These are phyloP conservation scores for Mycena indigotica DNA, from an alignment of 768 basidiomycete genomes.

Conservation along the genomic window DNA sequence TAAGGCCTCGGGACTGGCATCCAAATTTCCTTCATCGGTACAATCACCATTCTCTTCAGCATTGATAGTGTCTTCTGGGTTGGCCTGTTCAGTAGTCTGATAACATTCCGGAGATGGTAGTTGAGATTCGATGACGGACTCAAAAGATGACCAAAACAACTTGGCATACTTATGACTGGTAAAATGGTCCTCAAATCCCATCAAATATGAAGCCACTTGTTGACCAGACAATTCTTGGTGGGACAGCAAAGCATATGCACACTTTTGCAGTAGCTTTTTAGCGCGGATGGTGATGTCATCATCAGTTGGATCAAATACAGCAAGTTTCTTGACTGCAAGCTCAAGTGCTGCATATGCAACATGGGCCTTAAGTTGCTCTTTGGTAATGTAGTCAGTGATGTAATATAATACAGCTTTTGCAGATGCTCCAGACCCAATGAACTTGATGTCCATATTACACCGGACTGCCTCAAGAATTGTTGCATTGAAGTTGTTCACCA, in stretches of 20 bases:
- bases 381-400: constrained; percentile 41
- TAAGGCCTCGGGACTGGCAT: neutral
- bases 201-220: constrained; percentile 29
- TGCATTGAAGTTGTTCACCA: constrained; percentile 11
- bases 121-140: neutral
- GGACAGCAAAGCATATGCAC: constrained; percentile 23
- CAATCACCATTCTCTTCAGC: neutral
- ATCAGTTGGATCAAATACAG: constrained; percentile 5
- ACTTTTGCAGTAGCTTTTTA: constrained; percentile 30
- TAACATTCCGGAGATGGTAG: neutral
- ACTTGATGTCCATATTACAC: constrained; percentile 23
- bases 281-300: neutral
- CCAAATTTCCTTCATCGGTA: neutral
- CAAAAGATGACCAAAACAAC: constrained; percentile 27
- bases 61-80: neutral
- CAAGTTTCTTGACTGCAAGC: constrained; percentile 21
- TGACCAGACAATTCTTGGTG: constrained; percentile 30
- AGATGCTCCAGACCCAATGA: constrained; percentile 26
- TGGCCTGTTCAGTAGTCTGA: neutral
- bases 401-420: constrained; percentile 37
- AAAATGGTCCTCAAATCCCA: constrained; percentile 32
- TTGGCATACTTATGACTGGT: constrained; percentile 28
- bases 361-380: constrained; percentile 26
- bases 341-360: constrained; percentile 19
- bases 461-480: constrained; percentile 15